phyloP scores from a whole-genome alignment of 192 early-diverging fungal species.

The Dispira parvispora region DNA sequence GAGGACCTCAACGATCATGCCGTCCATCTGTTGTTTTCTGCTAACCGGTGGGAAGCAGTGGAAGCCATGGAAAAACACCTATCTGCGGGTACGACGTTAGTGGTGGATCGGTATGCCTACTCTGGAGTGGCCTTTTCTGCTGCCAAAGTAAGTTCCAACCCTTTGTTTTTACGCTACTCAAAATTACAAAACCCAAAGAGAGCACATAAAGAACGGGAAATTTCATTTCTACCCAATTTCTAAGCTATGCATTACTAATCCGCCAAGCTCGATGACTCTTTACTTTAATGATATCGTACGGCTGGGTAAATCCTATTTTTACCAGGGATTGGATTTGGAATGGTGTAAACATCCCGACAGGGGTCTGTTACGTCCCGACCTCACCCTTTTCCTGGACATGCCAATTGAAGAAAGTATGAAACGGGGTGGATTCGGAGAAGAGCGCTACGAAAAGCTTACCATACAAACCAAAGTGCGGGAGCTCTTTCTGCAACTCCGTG shows the following conservation, averaged over 20 bases:
- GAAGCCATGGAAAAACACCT: constrained; percentile 39
- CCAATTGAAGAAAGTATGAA: constrained; percentile 52
- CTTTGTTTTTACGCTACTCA: no score
- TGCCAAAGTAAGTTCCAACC: constrained; percentile 44
- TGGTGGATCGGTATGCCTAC: constrained; percentile 91
- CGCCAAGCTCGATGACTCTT: no score
- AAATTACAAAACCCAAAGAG: no score
- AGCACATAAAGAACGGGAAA: no score
- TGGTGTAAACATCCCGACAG: constrained; percentile 83
- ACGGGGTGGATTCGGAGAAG: constrained; percentile 77
- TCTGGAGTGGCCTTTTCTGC: constrained; percentile 87
- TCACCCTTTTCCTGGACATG: constrained; percentile 80
- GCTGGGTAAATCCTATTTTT: background rate
- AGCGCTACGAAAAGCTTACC: constrained; percentile 76
- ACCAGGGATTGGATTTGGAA: constrained; percentile 50
- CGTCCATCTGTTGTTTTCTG: constrained; percentile 86
- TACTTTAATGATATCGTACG: no score
- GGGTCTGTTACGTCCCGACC: constrained; percentile 70
- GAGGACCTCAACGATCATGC: constrained; percentile 60
- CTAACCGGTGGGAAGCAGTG: constrained; percentile 89
- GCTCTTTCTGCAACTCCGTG: constrained; percentile 41
- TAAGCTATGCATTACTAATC: no score
- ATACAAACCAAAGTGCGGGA: constrained; percentile 66
- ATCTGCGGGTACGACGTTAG: constrained; percentile 46
- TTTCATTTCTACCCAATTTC: no score